These are phyloP conservation scores for Populus nigra DNA, from an alignment of 345 rosid species.

Conservation along the genomic window DNA sequence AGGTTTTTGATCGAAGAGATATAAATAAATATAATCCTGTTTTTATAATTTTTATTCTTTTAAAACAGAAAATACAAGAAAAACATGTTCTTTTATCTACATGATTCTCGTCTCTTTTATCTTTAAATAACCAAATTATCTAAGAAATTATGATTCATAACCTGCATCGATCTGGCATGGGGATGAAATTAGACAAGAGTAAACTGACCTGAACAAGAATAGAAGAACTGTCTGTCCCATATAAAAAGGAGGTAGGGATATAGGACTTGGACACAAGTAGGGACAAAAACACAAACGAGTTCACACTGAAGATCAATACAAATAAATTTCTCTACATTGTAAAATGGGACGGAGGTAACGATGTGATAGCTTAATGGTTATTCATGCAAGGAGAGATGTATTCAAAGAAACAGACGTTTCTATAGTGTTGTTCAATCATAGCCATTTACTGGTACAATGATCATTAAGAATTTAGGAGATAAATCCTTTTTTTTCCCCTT, in stretches of 20 bases:
- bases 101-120: no score
- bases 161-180: no score
- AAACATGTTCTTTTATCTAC: no score
- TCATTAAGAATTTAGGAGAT: slow-evolving; percentile 6
- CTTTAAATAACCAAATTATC: no score
- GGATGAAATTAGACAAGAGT: no score
- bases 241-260: neutral
- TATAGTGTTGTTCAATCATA: neutral
- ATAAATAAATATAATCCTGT: no score
- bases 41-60: no score
- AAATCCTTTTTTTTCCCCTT: neutral
- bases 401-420: neutral
- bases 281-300: neutral
- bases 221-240: no score
- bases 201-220: no score
- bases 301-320: neutral
- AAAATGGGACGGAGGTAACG: neutral
- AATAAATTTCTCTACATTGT: neutral
- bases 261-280: neutral
- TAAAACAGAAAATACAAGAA: no score
- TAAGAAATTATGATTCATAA: no score
- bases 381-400: neutral
- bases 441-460: neutral
- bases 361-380: neutral
- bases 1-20: no score